Evolutionary conservation across 2,329 filamentous ascomycete genomes (phyloP).

Genomic region (Dothideomycetes sp.): DNA sequence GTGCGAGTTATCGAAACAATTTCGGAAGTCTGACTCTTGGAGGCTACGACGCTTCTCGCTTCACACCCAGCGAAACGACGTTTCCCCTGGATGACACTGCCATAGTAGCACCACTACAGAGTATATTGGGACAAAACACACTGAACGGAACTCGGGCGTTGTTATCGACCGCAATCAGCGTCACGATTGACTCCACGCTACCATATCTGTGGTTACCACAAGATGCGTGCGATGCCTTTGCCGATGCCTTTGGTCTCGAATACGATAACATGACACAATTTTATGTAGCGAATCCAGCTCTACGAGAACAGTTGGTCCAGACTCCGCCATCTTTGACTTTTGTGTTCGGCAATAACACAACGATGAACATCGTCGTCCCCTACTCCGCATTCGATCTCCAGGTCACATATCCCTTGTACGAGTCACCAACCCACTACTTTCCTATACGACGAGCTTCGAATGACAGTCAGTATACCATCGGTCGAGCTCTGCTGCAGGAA

Average conservation of each 20-base stretch:
- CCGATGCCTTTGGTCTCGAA: conserved; percentile 52
- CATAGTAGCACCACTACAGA: too few relatives aligned
- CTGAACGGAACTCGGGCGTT: conserved; percentile 21
- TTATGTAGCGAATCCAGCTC: conserved; percentile 53
- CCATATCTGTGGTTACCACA: conserved; percentile 41
- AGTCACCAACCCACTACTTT: conserved; percentile 27
- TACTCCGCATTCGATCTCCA: conserved; percentile 32
- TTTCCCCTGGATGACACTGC: conserved; percentile 19
- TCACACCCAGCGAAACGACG: conserved; percentile 22
- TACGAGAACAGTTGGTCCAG: conserved; percentile 43
- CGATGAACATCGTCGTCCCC: conserved; percentile 26
- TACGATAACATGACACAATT: conserved; percentile 56
- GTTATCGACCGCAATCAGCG: conserved; percentile 20
- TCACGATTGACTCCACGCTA: conserved; percentile 35
- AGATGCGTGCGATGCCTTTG: conserved; percentile 55
- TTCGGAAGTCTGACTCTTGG: conserved; percentile 30
- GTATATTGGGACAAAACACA: conserved; percentile 18
- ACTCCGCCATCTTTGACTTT: conserved; percentile 49
- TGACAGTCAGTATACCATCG: conserved; percentile 30
- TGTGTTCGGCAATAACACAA: conserved; percentile 29
- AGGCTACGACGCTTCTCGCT: conserved; percentile 30
- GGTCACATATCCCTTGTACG: conserved; percentile 19
- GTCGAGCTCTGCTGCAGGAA: conserved; percentile 33
- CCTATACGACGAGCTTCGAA: conserved; percentile 30
- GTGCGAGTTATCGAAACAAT: too few relatives aligned